A percentile compares a stretch with the other conserved stretches of the same genome.
Evolutionary conservation across 2,329 filamentous ascomycete genomes (phyloP).

Genomic region (Venturia effusa): DNA sequence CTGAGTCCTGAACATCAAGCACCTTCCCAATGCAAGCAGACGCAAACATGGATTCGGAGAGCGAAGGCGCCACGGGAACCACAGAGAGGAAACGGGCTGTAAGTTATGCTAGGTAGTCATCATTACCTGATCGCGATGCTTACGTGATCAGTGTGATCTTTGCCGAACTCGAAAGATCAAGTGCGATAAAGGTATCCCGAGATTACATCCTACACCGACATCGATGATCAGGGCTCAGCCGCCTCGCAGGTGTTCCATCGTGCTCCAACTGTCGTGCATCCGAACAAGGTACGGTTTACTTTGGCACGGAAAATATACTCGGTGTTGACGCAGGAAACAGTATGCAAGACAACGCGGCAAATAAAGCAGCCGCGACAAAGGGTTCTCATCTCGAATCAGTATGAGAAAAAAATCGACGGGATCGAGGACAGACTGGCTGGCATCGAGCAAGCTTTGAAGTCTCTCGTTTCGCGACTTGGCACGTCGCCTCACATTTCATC

Average conservation of each 20-base stretch:
- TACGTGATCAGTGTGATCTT: constrained; percentile 10
- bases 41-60: not conserved
- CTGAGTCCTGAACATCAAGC: not conserved
- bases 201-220: not conserved
- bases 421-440: constrained; percentile 39
- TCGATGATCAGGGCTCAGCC: constrained; percentile 13
- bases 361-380: constrained; percentile 3
- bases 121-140: not conserved
- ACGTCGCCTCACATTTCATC: constrained; percentile 17
- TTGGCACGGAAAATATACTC: not conserved
- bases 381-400: constrained; percentile 16
- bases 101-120: not conserved
- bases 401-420: constrained; percentile 42
- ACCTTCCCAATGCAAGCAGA: not conserved
- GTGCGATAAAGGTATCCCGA: not conserved
- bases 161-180: constrained; percentile 11
- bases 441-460: constrained; percentile 35
- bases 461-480: constrained; percentile 22
- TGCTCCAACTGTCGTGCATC: constrained; percentile 28
- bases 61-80: not conserved
- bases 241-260: constrained; percentile 21
- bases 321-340: not conserved
- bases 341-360: constrained; percentile 2
- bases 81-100: not conserved
- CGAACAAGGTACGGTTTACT: constrained; percentile 19